Evolutionary conservation across 2,329 filamentous ascomycete genomes (phyloP), one percentile per base, ranked within the genome.

Genomic region (Alternaria consortialis): DNA sequence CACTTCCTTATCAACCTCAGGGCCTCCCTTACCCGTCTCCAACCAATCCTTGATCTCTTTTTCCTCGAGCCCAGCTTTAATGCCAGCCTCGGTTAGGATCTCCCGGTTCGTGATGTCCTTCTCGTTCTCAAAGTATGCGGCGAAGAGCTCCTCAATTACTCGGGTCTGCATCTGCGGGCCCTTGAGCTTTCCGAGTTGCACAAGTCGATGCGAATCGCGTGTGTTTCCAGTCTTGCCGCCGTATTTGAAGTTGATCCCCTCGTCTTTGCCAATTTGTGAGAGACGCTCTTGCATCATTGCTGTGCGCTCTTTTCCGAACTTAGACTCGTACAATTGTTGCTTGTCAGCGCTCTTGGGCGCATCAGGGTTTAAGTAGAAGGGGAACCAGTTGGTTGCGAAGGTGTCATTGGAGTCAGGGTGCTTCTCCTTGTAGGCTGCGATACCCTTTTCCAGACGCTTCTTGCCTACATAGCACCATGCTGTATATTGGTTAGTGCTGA

Each of bases 291-390:
- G 82, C 58, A 93, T 87, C 65, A 85, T 83, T 0, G 80, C 72
- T 2, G 82, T 80, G 32, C 92, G 85, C 25, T 89, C 85, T 6
- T 86, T 84, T 7, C 87, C 87, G 70, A 95, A 88, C 56, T 89
- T 90, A 50, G 82, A 73, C 37, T 85, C 80, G 77, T 88, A 93
- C 74, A 84, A 84, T 60, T 81, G 79, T 74, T 83, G 75, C 72
- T 88, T 88, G 69, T 85, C 82, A 58, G 82, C 74, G 68, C 84
- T 83, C 46, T 82, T 81, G 0, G 90, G 85, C 1, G 86, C 82
- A 47, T 83, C 82, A 0, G 91, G 90, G 72, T 94, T 89, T 53
- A 97, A 86, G 77, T 94, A 94, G 81, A 91, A 97, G 2, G 93
- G 90, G 62, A 86, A 84, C 91, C 92, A 97, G 62, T 84, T 85